Base-by-base conservation (phyloP, 345 rosid genomes). In the Conringia planisiliqua region DNA sequence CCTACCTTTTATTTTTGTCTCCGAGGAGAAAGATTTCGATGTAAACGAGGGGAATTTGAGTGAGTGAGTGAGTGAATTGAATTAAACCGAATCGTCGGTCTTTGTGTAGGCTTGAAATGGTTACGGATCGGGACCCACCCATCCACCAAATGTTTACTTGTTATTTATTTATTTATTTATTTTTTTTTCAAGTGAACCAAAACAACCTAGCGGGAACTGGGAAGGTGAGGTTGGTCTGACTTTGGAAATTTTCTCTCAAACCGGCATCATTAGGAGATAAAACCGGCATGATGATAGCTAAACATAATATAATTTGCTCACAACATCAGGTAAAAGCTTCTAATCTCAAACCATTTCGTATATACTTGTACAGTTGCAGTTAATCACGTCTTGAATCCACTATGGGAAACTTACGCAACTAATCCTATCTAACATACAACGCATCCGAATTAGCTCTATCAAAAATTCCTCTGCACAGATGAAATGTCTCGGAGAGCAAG, bases 401-500 rank as follows among this genome's bases (percentile, higher is more conserved):
- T 52, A n/a, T 26, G 39, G 39, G 39, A 18, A 33, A 44, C 65
- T 44, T 59, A 51, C 10, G 36, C 63, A 54, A 63, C 63, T 30
- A 52, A 48, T 42, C 46, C 56, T 52, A 52, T 40, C 10, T 18
- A 18, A 48, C 52, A 47, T 7, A 17, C 24, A 51, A 24, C 6
- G 29, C 64, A 44, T 54, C 2, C 11, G 12, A 50, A 26, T 51
- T 76, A 30, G 26, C 60, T 5, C 29, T 77, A 57, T 78, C 69
- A 78, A 71, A 78, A 66, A 59, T 71, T 66, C 43, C 77, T 72
- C 63, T 59, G 77, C 24, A 66, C 50, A 32, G 76, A 70, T 64
- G 76, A 65, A 10, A 71, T 72, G 51, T 78, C 73, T 16, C 73
- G 30, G 67, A 66, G 69, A 72, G 73, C 4, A 51, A 65, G 73